Evolutionary conservation across 1,284 basidiomycete genomes (phyloP).

Genomic region (Amylostereum areolatum): DNA sequence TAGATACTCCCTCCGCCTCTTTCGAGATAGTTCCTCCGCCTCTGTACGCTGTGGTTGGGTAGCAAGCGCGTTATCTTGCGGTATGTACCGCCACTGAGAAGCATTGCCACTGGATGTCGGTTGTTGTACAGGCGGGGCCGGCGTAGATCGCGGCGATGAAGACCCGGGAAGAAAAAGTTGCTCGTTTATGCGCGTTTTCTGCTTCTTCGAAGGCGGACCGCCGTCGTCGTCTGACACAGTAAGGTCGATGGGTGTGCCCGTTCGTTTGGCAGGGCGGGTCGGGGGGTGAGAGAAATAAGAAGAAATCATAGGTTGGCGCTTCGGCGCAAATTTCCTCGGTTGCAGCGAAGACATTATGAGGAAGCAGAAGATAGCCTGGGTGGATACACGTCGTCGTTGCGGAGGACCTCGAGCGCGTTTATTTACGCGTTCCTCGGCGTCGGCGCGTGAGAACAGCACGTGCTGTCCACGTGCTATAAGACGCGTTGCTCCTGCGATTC

Average conservation of each 20-base stretch:
- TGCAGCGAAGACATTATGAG: slow-evolving; percentile 3
- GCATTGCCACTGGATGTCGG: too few species aligned
- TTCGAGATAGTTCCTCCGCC: slow-evolving; percentile 16
- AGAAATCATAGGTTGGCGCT: slow-evolving; percentile 44
- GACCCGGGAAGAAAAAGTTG: slow-evolving; percentile 10
- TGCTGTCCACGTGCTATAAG: neutral
- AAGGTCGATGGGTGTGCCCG: slow-evolving; percentile 45
- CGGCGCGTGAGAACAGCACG: neutral
- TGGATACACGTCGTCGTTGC: neutral
- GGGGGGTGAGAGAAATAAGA: slow-evolving; percentile 42
- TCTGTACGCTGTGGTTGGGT: slow-evolving; percentile 16
- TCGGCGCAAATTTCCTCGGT: neutral
- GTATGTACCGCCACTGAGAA: slow-evolving; percentile 33
- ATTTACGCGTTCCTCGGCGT: neutral
- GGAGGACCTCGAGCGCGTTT: too few species aligned
- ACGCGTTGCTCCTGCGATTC: too few species aligned
- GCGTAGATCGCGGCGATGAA: neutral
- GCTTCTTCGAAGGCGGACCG: slow-evolving; percentile 28
- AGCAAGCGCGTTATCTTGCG: slow-evolving; percentile 11
- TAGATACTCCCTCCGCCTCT: slow-evolving; percentile 42
- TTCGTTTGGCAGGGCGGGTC: slow-evolving; percentile 19
- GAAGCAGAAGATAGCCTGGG: neutral
- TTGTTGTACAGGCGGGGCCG: too few species aligned
- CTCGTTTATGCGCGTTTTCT: slow-evolving; percentile 17
- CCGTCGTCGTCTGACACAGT: slow-evolving; percentile 34